Percentiles rank a stretch among this genome's conserved stretches.
These are phyloP conservation scores for Hyaloscypha hepaticicola DNA, from an alignment of 495 filamentous ascomycete species.

Conservation along the genomic window DNA sequence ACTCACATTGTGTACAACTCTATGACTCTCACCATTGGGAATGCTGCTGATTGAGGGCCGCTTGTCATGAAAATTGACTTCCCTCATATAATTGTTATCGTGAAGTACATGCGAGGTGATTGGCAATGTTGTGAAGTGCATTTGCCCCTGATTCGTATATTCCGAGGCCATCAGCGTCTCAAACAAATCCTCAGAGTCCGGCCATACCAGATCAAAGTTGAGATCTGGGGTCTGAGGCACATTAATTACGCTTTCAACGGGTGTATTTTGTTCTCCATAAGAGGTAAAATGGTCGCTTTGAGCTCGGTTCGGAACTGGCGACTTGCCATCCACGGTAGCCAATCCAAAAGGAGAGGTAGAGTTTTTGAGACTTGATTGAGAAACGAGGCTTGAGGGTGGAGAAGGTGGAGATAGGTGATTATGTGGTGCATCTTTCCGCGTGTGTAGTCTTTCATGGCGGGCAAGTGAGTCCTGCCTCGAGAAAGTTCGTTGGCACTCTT, in stretches of 20 bases:
- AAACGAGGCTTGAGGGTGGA: conserved; percentile 24
- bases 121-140: conserved; percentile 44
- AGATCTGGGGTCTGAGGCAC: conserved; percentile 37
- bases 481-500: conserved; percentile 44
- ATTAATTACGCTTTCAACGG: conserved; percentile 34
- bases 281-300: background rate
- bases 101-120: conserved; percentile 37
- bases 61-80: conserved; percentile 41
- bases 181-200: conserved; percentile 49
- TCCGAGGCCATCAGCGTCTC: conserved; percentile 47
- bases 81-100: conserved; percentile 38
- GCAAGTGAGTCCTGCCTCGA: conserved; percentile 48
- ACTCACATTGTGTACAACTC: conserved; percentile 48
- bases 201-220: conserved; percentile 49
- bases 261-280: conserved; percentile 24
- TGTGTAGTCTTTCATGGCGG: conserved; percentile 48
- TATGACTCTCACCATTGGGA: conserved; percentile 44
- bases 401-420: conserved; percentile 32
- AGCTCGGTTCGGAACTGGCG: background rate
- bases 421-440: conserved; percentile 33
- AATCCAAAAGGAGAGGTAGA: conserved; percentile 34
- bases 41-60: conserved; percentile 42
- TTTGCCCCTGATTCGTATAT: conserved; percentile 47
- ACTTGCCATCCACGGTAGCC: background rate
- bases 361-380: conserved; percentile 28